Base-by-base conservation (phyloP, 805 yeast genomes). In the Kockiozyma suomiensis region DNA sequence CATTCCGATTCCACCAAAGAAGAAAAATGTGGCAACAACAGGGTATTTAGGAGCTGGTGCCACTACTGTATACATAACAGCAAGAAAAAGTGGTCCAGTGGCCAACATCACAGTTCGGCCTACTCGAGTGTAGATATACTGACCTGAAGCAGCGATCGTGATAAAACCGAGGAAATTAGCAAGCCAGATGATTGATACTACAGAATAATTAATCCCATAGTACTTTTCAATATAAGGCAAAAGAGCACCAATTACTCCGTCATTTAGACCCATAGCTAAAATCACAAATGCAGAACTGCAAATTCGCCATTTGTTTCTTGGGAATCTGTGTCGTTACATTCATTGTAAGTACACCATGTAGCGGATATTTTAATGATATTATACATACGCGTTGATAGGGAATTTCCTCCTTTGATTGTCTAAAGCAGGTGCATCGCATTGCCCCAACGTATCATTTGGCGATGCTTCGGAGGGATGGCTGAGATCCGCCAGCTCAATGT, bases 241-340 rank as follows among this genome's bases (percentile, higher is more conserved):
- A 23, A 84, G 69, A 0, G 86, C 84, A 58, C 87, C 88, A 1
- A 85, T 81, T 13, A 83, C 81, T 57, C 84, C 84, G 68, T 84
- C 88, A 17, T 58, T 56, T 23, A 63, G 32, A 4, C 66, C 66
- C 1, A 46, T 17, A 4, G 58, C 45, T 13, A 63, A 53, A 26
- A 59, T 26, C 5, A 38, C 25, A 15, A 40, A 4, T 1, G 41
- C 38, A 2, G 50, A 13, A 15, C 42, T 30, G 23, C 48, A 3
- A 3, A 55, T 26, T 3, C 59, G 54, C 28, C 25, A 48, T 17
- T 38, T 43, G 51, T 54, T 54, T n/a, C 28, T 33, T 17, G 54
- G 54, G 26, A 38, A 40, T 10, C 48, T 50, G 26, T n/a, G n/a
- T n/a, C n/a, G n/a, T n/a, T n/a, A n/a, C n/a, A n/a, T n/a, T n/a